Evolutionary conservation across 306 rosid species (phyloP), one percentile per base, ranked within the genome.

Genomic region (Vicia sativa): DNA sequence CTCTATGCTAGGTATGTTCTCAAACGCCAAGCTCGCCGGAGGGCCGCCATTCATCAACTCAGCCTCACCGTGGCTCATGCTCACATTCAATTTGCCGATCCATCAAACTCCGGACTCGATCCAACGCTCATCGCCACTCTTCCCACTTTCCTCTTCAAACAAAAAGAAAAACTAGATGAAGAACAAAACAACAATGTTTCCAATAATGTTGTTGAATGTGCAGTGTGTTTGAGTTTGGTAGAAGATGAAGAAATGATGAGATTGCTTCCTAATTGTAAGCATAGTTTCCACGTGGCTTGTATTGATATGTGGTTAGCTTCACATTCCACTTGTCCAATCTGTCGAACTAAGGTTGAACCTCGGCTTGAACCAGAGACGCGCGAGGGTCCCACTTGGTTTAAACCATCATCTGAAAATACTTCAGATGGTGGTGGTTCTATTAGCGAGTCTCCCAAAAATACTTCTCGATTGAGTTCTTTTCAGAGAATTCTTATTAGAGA

Each of bases 1-100:
- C 52, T 91, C 71, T 92, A 92, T 12, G 96, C 96, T 0, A 78
- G 93, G 65, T 81, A 39, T 7, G 75, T 77, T 38, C 84, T 92
- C 14, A 59, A 78, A 11, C 88, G 96, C 53, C 96, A 83, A 14
- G 80, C 87, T 8, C 96, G 83, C 2, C 92, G 91, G 18, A 80
- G 87, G 0, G 74, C 76, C 3, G 77, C 84, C 35, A 38, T 84
- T 1, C 86, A 71, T 60, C 84, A 54, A 0, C 80, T 81, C 3
- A 83, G 81, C 46, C 80, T 87, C 56, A 48, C 83, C 45, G 82
- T 77, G 0, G 75, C 83, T 11, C 79, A 55, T 7, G 79, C 67
- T 15, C 79, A 73, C 41, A 4, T 72, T 11, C 54, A 67, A 74
- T 8, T 50, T 7, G 6, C 10, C 28, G 78, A 77, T 46, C 66